These are phyloP conservation scores for Russula olivacea DNA, from an alignment of 768 basidiomycete genomes.

Conservation along the genomic window DNA sequence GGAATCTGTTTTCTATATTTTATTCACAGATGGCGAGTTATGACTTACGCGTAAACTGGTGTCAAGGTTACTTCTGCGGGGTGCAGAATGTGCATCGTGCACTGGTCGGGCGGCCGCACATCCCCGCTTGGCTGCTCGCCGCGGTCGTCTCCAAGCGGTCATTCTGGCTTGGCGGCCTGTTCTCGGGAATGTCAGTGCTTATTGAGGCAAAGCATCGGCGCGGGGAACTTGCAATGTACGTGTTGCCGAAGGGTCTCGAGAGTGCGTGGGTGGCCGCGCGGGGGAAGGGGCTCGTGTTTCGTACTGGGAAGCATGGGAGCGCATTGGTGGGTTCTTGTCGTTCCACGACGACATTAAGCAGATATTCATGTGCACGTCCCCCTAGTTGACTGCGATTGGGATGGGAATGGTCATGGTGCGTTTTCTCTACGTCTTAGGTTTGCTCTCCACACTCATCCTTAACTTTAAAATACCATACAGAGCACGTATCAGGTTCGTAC, in stretches of 20 bases:
- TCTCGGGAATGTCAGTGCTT: conserved; percentile 71
- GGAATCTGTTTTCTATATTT: not conserved
- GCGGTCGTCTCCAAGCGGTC: conserved; percentile 60
- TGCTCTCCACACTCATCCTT: not conserved
- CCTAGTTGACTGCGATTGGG: conserved; percentile 61
- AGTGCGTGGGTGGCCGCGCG: conserved; percentile 80
- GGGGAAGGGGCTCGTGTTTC: conserved; percentile 68
- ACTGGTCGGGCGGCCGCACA: conserved; percentile 29
- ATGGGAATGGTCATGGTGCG: conserved; percentile 91
- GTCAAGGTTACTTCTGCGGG: conserved; percentile 43
- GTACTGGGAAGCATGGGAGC: conserved; percentile 65
- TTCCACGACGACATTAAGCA: not conserved
- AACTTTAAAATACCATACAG: not conserved
- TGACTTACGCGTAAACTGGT: not conserved
- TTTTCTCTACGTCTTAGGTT: not conserved
- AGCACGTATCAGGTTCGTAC: conserved; percentile 58
- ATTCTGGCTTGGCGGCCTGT: conserved; percentile 69
- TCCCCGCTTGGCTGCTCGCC: conserved; percentile 47
- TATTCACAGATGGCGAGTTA: too few relatives aligned
- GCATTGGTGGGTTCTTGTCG: conserved; percentile 38
- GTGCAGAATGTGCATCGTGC: conserved; percentile 52
- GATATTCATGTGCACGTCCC: not conserved
- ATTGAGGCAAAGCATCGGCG: conserved; percentile 86
- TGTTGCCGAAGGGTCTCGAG: conserved; percentile 84
- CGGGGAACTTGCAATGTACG: conserved; percentile 89